phyloP scores from a whole-genome alignment of 257 asterid species.

The Solanum sejunctum region DNA sequence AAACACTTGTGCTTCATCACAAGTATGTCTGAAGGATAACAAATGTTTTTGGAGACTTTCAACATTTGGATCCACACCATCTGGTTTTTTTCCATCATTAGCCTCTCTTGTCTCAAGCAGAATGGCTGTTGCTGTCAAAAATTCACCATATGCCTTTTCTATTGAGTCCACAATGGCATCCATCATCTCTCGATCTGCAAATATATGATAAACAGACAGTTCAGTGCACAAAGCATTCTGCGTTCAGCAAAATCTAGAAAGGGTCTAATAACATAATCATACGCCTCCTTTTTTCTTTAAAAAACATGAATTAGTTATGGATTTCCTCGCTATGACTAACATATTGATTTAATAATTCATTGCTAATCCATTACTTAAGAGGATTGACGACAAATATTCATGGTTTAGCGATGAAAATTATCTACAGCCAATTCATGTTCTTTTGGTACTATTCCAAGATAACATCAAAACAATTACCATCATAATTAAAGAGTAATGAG shows the following conservation, averaged over 20 bases:
- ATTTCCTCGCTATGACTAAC: background rate
- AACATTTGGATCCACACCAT: background rate
- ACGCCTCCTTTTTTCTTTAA: background rate
- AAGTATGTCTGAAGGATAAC: background rate
- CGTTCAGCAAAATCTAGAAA: background rate
- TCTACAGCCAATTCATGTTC: background rate
- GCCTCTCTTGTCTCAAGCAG: constrained; percentile 4
- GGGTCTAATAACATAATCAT: background rate
- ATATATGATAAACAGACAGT: background rate
- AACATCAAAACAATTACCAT: background rate
- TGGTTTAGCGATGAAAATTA: background rate
- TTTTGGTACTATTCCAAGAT: background rate
- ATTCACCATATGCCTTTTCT: constrained; percentile 1
- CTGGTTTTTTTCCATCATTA: background rate
- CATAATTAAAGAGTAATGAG: background rate
- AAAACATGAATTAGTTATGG: background rate
- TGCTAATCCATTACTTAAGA: background rate
- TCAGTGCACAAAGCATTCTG: background rate
- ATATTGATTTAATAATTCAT: background rate
- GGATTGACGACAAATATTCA: too few relatives aligned
- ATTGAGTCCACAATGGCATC: constrained; percentile 8
- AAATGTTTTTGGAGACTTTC: background rate
- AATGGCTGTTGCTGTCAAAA: background rate
- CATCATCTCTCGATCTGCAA: background rate
- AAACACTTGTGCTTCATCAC: constrained; percentile 7